Evolutionary conservation across 2,329 filamentous ascomycete genomes (phyloP), one percentile per base, ranked within the genome.

Genomic region (Ophiognomonia clavigignenti-juglandacearum): DNA sequence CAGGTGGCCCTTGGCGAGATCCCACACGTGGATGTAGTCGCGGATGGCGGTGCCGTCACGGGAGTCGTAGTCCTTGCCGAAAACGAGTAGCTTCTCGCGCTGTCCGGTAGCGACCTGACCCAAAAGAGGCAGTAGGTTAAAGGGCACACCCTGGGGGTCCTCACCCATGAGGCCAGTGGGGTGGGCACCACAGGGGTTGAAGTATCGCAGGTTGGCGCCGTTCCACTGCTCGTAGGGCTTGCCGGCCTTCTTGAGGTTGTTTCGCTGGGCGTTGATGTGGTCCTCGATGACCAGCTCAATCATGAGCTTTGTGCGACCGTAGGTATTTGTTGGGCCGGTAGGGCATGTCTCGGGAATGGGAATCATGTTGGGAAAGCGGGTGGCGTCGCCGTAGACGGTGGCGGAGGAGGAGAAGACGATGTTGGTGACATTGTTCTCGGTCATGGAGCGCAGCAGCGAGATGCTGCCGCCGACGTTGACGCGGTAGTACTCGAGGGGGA

Each of bases 341-440:
- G 95, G 93, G 78, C 93, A 98, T 69, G 88, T 77, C 73, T 98
- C 93, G 43, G 93, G 93, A 62, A 98, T 98, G 55, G 93, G 93
- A 56, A 98, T 98, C 93, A 98, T 98, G 77, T 95, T 86, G 57
- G 86, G 83, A 72, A 96, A 88, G 64, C 90, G 87, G 38, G 93
- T 97, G 45, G 92, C 93, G 69, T 98, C 95, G 64, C 93, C 93
- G 68, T 98, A 98, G 57, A 98, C 93, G 57, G 95, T 98, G 27
- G 93, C 93, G 1, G 91, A 96, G 53, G 90, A 96, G 52, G 92
- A 97, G 74, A 98, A 98, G 70, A 98, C 93, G 61, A 98, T 93
- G 76, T 96, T 97, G 71, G 82, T 81, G 58, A 98, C 91, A 69
- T 92, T 85, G 77, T 96, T 82, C 67, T 83, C 84, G 63, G 82